phyloP scores from a whole-genome alignment of 164 flowering plant genomes.

The Pachysandra terminalis region DNA sequence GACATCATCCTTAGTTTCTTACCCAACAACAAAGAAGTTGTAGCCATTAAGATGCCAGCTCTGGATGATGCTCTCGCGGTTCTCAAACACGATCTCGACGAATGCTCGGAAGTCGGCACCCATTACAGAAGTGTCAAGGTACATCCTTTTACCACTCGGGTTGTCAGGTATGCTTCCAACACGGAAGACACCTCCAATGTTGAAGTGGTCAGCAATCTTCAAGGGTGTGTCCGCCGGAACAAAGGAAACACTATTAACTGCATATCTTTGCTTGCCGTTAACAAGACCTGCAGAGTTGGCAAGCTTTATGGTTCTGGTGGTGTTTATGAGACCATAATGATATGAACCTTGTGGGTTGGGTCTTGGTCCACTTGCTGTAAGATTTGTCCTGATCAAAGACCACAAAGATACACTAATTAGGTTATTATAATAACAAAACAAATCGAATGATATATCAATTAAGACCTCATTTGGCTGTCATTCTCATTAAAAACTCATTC shows the following conservation, averaged over 20 bases:
- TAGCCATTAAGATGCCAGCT: conserved; percentile 44
- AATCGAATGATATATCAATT: no score
- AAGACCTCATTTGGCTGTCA: no score
- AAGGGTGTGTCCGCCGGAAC: conserved; percentile 36
- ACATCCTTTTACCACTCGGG: no score
- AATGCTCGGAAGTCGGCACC: conserved; percentile 21
- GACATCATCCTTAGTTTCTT: no score
- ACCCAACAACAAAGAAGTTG: conserved; percentile 44
- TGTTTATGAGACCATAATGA: conserved; percentile 34
- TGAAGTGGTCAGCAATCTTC: conserved; percentile 36
- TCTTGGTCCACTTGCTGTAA: conserved; percentile 35
- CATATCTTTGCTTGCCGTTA: no score
- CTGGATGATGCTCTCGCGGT: conserved; percentile 19
- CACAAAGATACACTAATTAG: no score
- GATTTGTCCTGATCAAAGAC: conserved; percentile 24
- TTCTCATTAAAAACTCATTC: no score
- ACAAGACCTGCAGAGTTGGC: no score
- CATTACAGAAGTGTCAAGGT: conserved; percentile 14
- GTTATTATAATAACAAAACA: no score
- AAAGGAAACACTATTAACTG: conserved; percentile 36
- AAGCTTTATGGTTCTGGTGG: conserved; percentile 27
- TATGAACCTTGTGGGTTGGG: conserved; percentile 50
- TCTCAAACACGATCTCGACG: conserved; percentile 32
- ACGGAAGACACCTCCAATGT: conserved; percentile 9
- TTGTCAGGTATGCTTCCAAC: conserved; percentile 13